Evolutionary conservation across 768 basidiomycete species (phyloP).

Genomic region (Calocybe gangraenosa): DNA sequence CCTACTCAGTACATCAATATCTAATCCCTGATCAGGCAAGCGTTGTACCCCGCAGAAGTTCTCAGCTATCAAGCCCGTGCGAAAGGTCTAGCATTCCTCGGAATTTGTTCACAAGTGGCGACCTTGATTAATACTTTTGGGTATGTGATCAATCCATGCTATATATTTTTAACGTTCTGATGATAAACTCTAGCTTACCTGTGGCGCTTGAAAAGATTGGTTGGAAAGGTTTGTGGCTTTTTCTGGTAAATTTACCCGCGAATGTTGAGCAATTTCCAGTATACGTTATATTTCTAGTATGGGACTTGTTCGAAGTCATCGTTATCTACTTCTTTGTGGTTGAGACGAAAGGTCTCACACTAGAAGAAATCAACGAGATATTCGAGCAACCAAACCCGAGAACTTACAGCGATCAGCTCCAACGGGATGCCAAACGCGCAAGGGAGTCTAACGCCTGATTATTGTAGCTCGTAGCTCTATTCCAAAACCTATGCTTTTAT

Average conservation of each 20-base stretch:
- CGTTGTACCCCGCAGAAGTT: constrained; percentile 50
- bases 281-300: constrained; percentile 45
- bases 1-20: background rate
- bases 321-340: constrained; percentile 46
- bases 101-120: constrained; percentile 36
- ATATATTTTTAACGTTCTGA: background rate
- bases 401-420: constrained; percentile 27
- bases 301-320: constrained; percentile 44
- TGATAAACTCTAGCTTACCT: constrained; percentile 29
- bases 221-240: constrained; percentile 39
- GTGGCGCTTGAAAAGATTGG: constrained; percentile 39
- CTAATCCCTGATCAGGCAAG: constrained; percentile 32
- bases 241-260: constrained; percentile 4
- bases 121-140: constrained; percentile 49
- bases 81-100: constrained; percentile 49
- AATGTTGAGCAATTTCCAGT: constrained; percentile 23
- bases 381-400: constrained; percentile 39
- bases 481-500: too few relatives aligned
- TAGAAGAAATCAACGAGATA: constrained; percentile 48
- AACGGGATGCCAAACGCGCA: constrained; percentile 5
- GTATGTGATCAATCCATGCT: constrained; percentile 15
- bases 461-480: background rate
- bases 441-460: background rate
- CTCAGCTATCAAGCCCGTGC: constrained; percentile 46
- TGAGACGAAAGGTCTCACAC: constrained; percentile 47